These are phyloP conservation scores for Aureobasidium melanogenum DNA, from an alignment of 2,329 filamentous ascomycete genomes.

Conservation along the genomic window DNA sequence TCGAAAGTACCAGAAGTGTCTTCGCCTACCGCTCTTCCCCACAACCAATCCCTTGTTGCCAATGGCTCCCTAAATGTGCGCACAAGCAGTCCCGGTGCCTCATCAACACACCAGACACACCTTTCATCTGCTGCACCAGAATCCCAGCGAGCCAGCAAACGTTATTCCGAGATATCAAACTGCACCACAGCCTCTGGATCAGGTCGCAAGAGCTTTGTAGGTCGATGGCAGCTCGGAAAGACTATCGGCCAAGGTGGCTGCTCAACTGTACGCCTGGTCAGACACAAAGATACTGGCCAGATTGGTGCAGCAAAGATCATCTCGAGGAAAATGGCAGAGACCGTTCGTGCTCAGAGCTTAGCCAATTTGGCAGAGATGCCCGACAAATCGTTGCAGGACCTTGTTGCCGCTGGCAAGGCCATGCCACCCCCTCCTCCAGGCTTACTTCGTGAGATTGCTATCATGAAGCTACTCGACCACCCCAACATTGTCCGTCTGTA, in stretches of 20 bases:
- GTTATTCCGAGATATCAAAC: slow-evolving; percentile 46
- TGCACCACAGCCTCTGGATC: slow-evolving; percentile 43
- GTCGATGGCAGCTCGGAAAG: slow-evolving; percentile 86
- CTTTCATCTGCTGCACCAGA: slow-evolving; percentile 42
- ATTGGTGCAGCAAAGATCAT: slow-evolving; percentile 93
- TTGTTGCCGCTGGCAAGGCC: slow-evolving; percentile 50
- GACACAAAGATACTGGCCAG: slow-evolving; percentile 67
- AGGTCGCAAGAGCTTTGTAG: slow-evolving; percentile 65
- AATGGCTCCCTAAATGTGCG: slow-evolving; percentile 36
- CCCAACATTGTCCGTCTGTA: slow-evolving; percentile 89
- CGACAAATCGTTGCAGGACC: slow-evolving; percentile 34
- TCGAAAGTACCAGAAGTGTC: slow-evolving; percentile 16
- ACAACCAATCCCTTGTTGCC: slow-evolving; percentile 36
- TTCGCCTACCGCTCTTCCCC: slow-evolving; percentile 22
- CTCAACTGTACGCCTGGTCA: slow-evolving; percentile 75
- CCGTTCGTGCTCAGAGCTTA: slow-evolving; percentile 78
- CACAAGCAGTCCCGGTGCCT: slow-evolving; percentile 21
- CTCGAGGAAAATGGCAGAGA: slow-evolving; percentile 65
- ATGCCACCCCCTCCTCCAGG: slow-evolving; percentile 60
- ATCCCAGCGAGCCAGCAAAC: slow-evolving; percentile 40
- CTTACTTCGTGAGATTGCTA: slow-evolving; percentile 89
- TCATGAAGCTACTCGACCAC: slow-evolving; percentile 94
- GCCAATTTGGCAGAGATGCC: slow-evolving; percentile 61
- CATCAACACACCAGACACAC: slow-evolving; percentile 21
- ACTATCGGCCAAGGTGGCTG: slow-evolving; percentile 86